These are phyloP conservation scores for Gigaspora rosea DNA, from an alignment of 192 early-diverging fungal species.

Conservation along the genomic window DNA sequence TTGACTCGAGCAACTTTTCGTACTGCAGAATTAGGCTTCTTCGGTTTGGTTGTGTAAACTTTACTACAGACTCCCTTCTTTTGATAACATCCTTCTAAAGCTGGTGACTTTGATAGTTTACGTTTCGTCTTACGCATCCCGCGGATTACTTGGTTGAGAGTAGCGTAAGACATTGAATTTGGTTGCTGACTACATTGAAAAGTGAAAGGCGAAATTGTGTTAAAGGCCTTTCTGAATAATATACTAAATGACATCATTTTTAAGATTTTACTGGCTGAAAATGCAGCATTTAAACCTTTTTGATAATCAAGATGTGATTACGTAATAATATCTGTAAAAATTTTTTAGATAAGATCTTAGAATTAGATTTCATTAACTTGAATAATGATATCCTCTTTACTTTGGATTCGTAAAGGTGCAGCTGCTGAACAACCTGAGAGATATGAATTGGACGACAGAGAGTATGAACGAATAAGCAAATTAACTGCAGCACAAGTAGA, in stretches of 20 bases:
- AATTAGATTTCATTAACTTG: not conserved
- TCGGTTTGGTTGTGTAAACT: constrained; percentile 94
- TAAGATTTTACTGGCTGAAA: no score
- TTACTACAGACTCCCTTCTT: constrained; percentile 94
- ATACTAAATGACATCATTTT: no score
- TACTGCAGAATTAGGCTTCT: constrained; percentile 98
- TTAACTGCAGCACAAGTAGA: constrained; percentile 67
- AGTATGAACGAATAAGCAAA: constrained; percentile 78
- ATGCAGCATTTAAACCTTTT: no score
- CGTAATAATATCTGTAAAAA: no score
- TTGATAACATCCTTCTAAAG: constrained; percentile 85
- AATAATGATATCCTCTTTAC: constrained; percentile 87
- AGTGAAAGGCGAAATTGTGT: no score
- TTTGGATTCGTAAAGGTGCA: constrained; percentile 94
- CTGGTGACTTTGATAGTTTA: constrained; percentile 74
- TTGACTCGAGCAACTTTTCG: constrained; percentile 92
- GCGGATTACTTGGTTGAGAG: constrained; percentile 92
- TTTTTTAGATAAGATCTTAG: not conserved
- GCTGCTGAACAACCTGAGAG: constrained; percentile 78
- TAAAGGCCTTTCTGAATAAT: no score
- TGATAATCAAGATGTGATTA: no score
- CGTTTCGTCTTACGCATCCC: constrained; percentile 72
- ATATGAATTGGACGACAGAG: constrained; percentile 85
- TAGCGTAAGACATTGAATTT: constrained; percentile 51
- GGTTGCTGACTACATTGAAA: not conserved